phyloP scores from a whole-genome alignment of 495 filamentous ascomycete species.

The Tuber indicum region DNA sequence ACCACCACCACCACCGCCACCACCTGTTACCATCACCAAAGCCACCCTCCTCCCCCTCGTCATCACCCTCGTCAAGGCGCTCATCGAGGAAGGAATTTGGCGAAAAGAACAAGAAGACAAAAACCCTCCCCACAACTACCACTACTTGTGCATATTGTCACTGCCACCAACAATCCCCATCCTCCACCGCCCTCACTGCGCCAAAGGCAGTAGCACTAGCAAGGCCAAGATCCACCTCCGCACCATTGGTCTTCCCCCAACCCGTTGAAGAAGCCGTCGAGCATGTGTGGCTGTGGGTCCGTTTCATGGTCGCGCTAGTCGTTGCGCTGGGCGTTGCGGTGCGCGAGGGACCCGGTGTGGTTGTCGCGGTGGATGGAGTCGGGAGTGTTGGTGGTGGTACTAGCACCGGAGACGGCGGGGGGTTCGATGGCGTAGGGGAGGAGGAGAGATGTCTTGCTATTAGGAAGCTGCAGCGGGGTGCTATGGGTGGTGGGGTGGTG shows the following conservation, averaged over 20 bases:
- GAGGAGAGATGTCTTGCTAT: constrained; percentile 36
- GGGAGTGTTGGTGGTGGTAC: background rate
- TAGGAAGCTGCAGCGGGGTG: constrained; percentile 16
- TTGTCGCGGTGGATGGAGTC: constrained; percentile 28
- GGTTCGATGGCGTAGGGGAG: constrained; percentile 35
- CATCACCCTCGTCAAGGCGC: background rate
- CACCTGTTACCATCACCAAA: background rate
- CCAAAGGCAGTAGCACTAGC: background rate
- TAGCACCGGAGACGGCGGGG: background rate
- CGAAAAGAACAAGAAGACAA: constrained; percentile 9
- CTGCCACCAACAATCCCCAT: background rate
- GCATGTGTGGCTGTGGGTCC: constrained; percentile 41
- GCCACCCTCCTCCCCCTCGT: background rate
- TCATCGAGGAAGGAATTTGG: background rate
- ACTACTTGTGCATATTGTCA: background rate
- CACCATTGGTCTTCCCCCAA: constrained; percentile 2
- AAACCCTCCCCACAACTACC: background rate
- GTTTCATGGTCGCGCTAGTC: constrained; percentile 42
- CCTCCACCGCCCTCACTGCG: background rate
- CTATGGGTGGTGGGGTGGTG: background rate
- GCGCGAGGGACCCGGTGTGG: constrained; percentile 38
- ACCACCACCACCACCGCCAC: background rate
- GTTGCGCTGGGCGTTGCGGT: constrained; percentile 42
- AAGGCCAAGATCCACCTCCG: background rate
- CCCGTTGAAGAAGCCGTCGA: constrained; percentile 37